Evolutionary conservation across 2,329 filamentous ascomycete species (phyloP).

Genomic region (Polytolypa hystricis): DNA sequence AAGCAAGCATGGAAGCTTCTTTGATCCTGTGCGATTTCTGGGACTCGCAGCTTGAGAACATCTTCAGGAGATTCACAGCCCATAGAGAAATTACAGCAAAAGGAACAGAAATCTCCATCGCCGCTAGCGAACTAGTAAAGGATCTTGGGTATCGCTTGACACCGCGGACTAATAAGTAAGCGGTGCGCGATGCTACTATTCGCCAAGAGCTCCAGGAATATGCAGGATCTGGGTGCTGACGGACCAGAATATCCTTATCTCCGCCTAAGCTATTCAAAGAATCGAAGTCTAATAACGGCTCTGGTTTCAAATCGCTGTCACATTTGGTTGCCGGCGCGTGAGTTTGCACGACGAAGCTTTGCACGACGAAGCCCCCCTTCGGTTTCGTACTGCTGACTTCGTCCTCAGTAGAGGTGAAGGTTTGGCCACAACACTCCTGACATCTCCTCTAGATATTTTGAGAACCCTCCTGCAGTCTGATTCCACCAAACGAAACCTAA

Average conservation of each 20-base stretch:
- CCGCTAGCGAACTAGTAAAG: no score
- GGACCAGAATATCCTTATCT: not conserved
- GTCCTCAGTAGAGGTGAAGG: slow-evolving; percentile 56
- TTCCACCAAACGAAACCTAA: slow-evolving; percentile 75
- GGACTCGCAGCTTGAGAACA: no score
- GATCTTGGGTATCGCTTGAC: no score
- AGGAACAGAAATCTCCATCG: no score
- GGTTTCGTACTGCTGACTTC: slow-evolving; percentile 8
- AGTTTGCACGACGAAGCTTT: no score
- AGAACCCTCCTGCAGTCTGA: slow-evolving; percentile 91
- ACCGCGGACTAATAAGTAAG: no score
- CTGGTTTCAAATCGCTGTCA: slow-evolving; percentile 63
- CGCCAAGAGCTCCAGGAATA: no score
- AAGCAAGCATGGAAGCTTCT: no score
- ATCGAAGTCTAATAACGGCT: slow-evolving; percentile 1
- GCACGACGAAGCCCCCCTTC: slow-evolving; percentile 6
- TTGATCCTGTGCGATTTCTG: no score
- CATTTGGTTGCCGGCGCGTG: slow-evolving; percentile 89
- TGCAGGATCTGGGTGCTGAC: slow-evolving; percentile 1
- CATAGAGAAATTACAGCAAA: no score
- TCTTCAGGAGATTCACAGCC: no score
- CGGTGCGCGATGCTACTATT: no score
- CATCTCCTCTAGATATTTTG: slow-evolving; percentile 83
- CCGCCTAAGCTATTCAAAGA: not conserved
- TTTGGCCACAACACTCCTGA: slow-evolving; percentile 86